A percentile compares a stretch with the other conserved stretches of the same genome.
These are phyloP conservation scores for Fusarium annulatum DNA, from an alignment of 2,329 filamentous ascomycete species.

Conservation along the genomic window DNA sequence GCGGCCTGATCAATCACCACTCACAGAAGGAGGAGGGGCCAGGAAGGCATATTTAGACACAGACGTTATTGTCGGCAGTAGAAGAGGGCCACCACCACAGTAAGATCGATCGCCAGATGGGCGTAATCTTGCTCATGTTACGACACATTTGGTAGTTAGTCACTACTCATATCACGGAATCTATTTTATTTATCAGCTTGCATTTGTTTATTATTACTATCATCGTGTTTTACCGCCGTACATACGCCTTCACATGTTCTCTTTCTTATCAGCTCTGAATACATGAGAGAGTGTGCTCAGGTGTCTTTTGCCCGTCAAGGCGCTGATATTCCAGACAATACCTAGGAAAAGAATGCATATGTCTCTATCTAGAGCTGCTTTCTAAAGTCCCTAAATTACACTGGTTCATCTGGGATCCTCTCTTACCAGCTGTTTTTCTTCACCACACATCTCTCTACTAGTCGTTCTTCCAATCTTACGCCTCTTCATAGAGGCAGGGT, in stretches of 20 bases:
- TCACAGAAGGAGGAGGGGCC: constrained; percentile 22
- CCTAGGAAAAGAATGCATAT: too few species aligned
- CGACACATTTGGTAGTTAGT: constrained; percentile 30
- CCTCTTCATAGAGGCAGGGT: background rate
- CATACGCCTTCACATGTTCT: background rate
- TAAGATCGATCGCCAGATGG: constrained; percentile 19
- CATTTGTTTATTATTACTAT: background rate
- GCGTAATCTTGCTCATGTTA: constrained; percentile 16
- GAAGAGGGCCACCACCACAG: constrained; percentile 26
- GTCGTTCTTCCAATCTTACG: background rate
- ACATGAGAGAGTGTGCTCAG: background rate
- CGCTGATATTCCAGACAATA: too few species aligned
- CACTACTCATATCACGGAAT: constrained; percentile 26
- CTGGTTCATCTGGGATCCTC: background rate
- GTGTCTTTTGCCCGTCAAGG: too few species aligned
- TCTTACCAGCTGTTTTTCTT: background rate
- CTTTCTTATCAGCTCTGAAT: background rate
- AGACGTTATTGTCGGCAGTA: constrained; percentile 17
- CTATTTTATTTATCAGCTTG: constrained; percentile 33
- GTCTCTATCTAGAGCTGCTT: background rate
- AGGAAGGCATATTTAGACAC: constrained; percentile 14
- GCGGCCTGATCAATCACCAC: constrained; percentile 16
- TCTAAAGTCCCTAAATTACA: background rate
- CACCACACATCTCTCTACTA: background rate
- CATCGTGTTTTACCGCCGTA: background rate